Evolutionary conservation across 2,329 filamentous ascomycete species (phyloP), one percentile per base, ranked within the genome.

Genomic region (Ceratocystis eucalypticola): DNA sequence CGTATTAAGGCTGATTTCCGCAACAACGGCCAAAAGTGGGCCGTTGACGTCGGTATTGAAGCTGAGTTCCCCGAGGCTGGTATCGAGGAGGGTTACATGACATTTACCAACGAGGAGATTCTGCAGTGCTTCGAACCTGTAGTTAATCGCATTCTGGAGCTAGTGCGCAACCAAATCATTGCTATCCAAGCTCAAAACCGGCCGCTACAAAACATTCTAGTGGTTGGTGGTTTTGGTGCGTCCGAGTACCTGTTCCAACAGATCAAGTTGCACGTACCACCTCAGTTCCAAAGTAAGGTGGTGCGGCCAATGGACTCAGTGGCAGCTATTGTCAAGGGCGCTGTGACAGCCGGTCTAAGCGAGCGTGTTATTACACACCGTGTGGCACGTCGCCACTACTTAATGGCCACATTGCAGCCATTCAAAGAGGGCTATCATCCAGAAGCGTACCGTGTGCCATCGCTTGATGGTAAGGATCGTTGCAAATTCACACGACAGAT

Each of bases 1-100:
- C 83, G 94, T 76, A 96, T 99, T 83, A 99, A 99, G 82, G 94
- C 94, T 62, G 94, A 97, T 76, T 99, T 99, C 87, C 86, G 94
- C 70, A 97, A 97, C 80, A 97, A 96, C 76, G 92, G 93, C 62
- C 93, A 97, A 77, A 97, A 97, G 77, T 97, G 94, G 94, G 94
- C 94, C 57, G 92, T 97, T 22, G 94, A 99, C 74, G 94, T 99
- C 62, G 94, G 94, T 74, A 97, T 99, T 72, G 94, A 99, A 80
- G 91, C 93, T 55, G 94, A 97, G 74, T 97, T 95, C 79, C 93
- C 93, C 48, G 94, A 97, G 74, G 94, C 94, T 41, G 92, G 91
- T 71, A 97, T 99, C 71, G 94, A 97, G 78, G 94, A 99, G 77
- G 93, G 94, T 63, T 97, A 96, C 80, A 99, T 99, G 94, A 97